A percentile compares a stretch with the other conserved stretches of the same genome.
Evolutionary conservation across 306 rosid genomes (phyloP).

Genomic region (Gillenia trifoliata): DNA sequence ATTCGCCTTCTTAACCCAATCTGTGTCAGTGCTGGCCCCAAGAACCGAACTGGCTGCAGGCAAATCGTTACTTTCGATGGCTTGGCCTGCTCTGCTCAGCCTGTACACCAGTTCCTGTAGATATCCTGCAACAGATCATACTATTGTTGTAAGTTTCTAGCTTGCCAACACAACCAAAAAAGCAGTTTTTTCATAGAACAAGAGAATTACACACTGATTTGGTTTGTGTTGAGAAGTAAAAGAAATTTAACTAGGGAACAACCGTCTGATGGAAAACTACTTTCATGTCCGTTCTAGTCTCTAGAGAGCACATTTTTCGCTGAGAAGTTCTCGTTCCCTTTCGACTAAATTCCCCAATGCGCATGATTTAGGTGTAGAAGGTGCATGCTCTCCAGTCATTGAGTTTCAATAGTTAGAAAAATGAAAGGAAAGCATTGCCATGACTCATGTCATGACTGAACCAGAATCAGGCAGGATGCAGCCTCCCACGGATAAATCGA

Average conservation of each 20-base stretch:
- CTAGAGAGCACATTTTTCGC: too few relatives aligned
- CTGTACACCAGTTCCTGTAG: slow-evolving; percentile 82
- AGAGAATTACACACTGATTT: background rate
- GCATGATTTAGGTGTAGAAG: too few relatives aligned
- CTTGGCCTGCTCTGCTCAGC: slow-evolving; percentile 83
- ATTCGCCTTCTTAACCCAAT: slow-evolving; percentile 79
- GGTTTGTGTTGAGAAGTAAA: background rate
- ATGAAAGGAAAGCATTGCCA: background rate
- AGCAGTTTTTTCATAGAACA: background rate
- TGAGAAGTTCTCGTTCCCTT: too few relatives aligned
- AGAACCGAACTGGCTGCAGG: slow-evolving; percentile 75
- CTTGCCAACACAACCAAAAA: background rate
- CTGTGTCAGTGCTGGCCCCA: slow-evolving; percentile 57
- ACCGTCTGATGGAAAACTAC: too few relatives aligned
- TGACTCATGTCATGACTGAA: background rate
- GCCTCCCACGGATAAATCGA: too few relatives aligned
- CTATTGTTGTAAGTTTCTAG: slow-evolving; percentile 8
- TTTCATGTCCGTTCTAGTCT: too few relatives aligned
- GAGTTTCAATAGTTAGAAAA: background rate
- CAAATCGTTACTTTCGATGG: slow-evolving; percentile 72
- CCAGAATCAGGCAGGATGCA: too few relatives aligned
- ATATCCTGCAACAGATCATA: slow-evolving; percentile 45
- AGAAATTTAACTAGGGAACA: too few relatives aligned
- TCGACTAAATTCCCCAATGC: too few relatives aligned
- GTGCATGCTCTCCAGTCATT: too few relatives aligned